Conservation (phyloP, 1,284 basidiomycete genomes). For the Cutaneotrichosporon sp. region DNA sequence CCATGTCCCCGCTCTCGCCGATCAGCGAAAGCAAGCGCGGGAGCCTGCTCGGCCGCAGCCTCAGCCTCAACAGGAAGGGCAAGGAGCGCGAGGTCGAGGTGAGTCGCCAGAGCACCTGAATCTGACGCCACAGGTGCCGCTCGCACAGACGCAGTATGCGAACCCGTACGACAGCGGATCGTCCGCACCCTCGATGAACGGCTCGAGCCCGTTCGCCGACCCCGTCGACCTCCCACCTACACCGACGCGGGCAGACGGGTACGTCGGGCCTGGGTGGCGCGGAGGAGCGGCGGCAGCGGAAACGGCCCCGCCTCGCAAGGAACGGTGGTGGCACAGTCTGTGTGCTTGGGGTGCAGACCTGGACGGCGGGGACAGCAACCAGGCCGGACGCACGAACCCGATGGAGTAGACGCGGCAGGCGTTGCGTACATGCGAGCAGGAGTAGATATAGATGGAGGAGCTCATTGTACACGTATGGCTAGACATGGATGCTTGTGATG, state of each 20-base stretch:
- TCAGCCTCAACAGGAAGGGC: constrained; percentile 28
- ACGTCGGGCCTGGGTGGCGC: constrained; percentile 37
- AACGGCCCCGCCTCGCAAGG: constrained; percentile 24
- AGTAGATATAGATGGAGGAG: background rate
- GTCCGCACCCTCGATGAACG: constrained; percentile 17
- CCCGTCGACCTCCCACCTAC: constrained; percentile 18
- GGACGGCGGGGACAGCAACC: constrained; percentile 42
- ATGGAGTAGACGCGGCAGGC: no score
- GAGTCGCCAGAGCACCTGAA: constrained; percentile 14
- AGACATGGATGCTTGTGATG: constrained; percentile 1
- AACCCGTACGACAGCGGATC: constrained; percentile 1
- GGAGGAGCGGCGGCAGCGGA: constrained; percentile 29
- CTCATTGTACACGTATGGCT: background rate
- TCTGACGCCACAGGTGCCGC: constrained; percentile 18
- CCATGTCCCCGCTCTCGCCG: constrained; percentile 12
- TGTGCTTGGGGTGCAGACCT: constrained; percentile 49
- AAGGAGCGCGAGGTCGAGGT: constrained; percentile 25
- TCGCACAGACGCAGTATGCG: constrained; percentile 2
- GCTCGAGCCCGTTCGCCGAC: constrained; percentile 35
- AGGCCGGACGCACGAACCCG: constrained; percentile 47
- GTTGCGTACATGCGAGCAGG: no score
- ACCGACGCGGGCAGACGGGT: constrained; percentile 25
- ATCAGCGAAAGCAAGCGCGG: constrained; percentile 28
- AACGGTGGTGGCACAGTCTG: constrained; percentile 49
- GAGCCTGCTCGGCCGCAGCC: constrained; percentile 31